phyloP scores from a whole-genome alignment of 1,139 yeast genomes.

The Candida glucosophila region DNA sequence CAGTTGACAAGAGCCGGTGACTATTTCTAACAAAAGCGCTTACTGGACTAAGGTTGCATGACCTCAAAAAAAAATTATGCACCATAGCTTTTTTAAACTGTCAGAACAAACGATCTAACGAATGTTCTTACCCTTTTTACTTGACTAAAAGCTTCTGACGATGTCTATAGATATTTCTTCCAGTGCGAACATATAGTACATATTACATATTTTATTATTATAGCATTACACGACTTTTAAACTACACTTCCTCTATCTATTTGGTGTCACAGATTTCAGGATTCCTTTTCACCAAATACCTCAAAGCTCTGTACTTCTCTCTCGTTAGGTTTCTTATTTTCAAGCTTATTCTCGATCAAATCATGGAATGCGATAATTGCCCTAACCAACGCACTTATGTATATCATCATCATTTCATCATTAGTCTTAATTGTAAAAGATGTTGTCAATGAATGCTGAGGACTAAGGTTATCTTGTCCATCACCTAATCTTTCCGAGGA shows the following conservation, averaged over 20 bases:
- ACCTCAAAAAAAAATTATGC: too few relatives aligned
- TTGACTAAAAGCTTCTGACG: too few relatives aligned
- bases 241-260: slow-evolving; percentile 2
- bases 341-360: slow-evolving; percentile 89
- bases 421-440: slow-evolving; percentile 91
- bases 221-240: background rate
- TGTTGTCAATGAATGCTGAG: slow-evolving; percentile 57
- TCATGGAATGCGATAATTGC: slow-evolving; percentile 96
- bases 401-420: slow-evolving; percentile 91
- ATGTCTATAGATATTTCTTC: too few relatives aligned
- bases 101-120: too few relatives aligned
- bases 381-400: slow-evolving; percentile 81
- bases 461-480: slow-evolving; percentile 21
- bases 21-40: too few relatives aligned
- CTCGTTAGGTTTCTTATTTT: slow-evolving; percentile 54
- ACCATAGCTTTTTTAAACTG: too few relatives aligned
- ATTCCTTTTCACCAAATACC: slow-evolving; percentile 5
- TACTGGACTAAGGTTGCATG: too few relatives aligned
- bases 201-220: background rate
- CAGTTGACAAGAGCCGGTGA: too few relatives aligned
- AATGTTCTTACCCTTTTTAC: too few relatives aligned
- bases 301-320: slow-evolving; percentile 14
- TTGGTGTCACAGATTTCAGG: slow-evolving; percentile 6
- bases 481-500: slow-evolving; percentile 6
- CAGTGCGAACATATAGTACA: too few relatives aligned